Evolutionary conservation across 2,329 filamentous ascomycete genomes (phyloP).

Genomic region (Trichoderma sp.): DNA sequence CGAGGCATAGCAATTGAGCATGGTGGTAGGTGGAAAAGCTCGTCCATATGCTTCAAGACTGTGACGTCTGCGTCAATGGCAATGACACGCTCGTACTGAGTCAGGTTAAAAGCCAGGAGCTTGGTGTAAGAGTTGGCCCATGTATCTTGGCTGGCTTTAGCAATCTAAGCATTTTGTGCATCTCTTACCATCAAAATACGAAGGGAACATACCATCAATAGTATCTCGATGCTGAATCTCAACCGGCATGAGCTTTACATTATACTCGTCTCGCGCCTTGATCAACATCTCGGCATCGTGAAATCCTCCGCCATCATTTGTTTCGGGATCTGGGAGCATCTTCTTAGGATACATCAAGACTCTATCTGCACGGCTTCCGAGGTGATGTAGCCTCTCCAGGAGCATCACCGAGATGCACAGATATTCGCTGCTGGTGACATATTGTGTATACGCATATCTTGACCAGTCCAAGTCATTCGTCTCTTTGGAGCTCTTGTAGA

Average conservation of each 20-base stretch:
- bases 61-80: conserved; percentile 65
- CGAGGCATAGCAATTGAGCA: conserved; percentile 66
- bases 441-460: conserved; percentile 51
- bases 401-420: conserved; percentile 55
- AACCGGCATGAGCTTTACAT: conserved; percentile 47
- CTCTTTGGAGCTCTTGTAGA: neutral
- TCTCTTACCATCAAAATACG: neutral
- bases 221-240: conserved; percentile 40
- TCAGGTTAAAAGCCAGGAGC: conserved; percentile 67
- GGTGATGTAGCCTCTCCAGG: conserved; percentile 45
- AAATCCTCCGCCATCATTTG: conserved; percentile 27
- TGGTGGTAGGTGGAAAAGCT: conserved; percentile 67
- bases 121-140: conserved; percentile 69
- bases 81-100: conserved; percentile 52
- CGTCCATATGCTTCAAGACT: conserved; percentile 65
- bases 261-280: conserved; percentile 47
- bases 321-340: conserved; percentile 37
- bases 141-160: conserved; percentile 38
- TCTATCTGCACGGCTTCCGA: conserved; percentile 46
- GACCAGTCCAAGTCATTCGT: conserved; percentile 42
- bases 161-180: neutral
- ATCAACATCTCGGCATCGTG: conserved; percentile 39
- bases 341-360: conserved; percentile 49
- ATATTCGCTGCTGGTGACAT: conserved; percentile 49
- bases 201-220: conserved; percentile 28